Conservation (phyloP, 805 yeast species). For the Barnettozyma populi region DNA sequence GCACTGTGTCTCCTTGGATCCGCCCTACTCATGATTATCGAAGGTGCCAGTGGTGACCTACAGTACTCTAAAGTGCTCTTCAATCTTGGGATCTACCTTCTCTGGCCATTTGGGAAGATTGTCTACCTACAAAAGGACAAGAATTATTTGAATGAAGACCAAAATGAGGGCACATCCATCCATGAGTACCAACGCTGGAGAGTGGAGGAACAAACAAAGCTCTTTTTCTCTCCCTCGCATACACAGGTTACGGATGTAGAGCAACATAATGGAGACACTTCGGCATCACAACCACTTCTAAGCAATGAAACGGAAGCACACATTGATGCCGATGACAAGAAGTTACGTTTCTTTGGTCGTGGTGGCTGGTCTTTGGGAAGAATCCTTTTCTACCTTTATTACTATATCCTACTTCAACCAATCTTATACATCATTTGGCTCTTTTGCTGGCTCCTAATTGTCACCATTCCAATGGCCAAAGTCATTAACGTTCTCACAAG, state of each 20-base stretch:
- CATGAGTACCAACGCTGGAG: slow-evolving; percentile 90
- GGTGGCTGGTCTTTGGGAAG: slow-evolving; percentile 89
- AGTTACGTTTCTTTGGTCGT: slow-evolving; percentile 74
- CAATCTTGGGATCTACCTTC: slow-evolving; percentile 63
- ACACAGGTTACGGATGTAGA: background rate
- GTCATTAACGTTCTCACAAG: slow-evolving; percentile 60
- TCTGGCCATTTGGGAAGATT: slow-evolving; percentile 86
- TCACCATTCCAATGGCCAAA: slow-evolving; percentile 92
- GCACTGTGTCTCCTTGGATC: slow-evolving; percentile 45
- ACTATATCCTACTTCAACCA: slow-evolving; percentile 69
- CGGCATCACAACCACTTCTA: background rate
- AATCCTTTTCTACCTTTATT: slow-evolving; percentile 64
- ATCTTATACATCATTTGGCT: slow-evolving; percentile 47
- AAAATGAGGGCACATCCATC: slow-evolving; percentile 78
- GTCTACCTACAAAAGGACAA: slow-evolving; percentile 75
- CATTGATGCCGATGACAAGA: slow-evolving; percentile 21
- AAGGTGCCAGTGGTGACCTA: slow-evolving; percentile 32
- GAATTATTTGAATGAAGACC: slow-evolving; percentile 80
- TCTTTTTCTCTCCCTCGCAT: slow-evolving; percentile 53
- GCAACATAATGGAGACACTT: background rate
- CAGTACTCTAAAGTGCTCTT: slow-evolving; percentile 58
- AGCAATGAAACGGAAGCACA: background rate
- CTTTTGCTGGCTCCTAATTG: slow-evolving; percentile 75
- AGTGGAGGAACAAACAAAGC: slow-evolving; percentile 62
- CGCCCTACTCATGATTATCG: slow-evolving; percentile 34